Conservation (phyloP, 306 rosid genomes). For the Senna siamea region DNA sequence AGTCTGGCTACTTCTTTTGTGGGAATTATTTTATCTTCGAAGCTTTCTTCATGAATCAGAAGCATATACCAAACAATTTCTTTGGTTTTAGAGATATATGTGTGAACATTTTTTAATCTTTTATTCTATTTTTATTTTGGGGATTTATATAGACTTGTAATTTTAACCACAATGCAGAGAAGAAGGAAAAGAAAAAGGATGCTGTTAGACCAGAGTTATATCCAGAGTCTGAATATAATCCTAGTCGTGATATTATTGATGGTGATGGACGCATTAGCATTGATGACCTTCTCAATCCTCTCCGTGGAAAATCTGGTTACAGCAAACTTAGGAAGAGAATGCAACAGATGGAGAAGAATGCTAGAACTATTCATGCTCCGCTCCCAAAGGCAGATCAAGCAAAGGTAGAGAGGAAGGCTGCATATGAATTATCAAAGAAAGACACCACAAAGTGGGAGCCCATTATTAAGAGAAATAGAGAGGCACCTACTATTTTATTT, state of each 20-base stretch:
- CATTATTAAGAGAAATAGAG: slow-evolving; percentile 77
- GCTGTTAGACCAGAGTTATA: slow-evolving; percentile 66
- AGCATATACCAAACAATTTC: neutral
- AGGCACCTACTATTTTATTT: slow-evolving; percentile 69
- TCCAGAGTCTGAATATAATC: slow-evolving; percentile 91
- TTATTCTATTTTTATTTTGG: neutral
- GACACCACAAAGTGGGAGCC: slow-evolving; percentile 75
- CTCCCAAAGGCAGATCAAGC: slow-evolving; percentile 66
- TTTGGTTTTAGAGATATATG: neutral
- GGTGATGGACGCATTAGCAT: slow-evolving; percentile 69
- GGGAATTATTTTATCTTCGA: neutral
- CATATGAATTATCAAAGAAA: slow-evolving; percentile 63
- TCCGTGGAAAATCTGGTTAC: slow-evolving; percentile 63
- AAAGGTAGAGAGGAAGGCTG: slow-evolving; percentile 70
- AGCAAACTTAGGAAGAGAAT: slow-evolving; percentile 63
- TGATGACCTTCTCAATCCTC: slow-evolving; percentile 68
- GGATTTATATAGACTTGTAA: slow-evolving; percentile 2
- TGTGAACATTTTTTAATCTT: neutral
- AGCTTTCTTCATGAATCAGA: neutral
- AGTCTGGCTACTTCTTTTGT: slow-evolving; percentile 9
- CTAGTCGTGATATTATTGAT: slow-evolving; percentile 70
- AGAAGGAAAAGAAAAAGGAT: slow-evolving; percentile 54
- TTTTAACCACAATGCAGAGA: slow-evolving; percentile 46
- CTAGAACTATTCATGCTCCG: slow-evolving; percentile 59
- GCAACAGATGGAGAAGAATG: slow-evolving; percentile 51